Evolutionary conservation across 345 rosid genomes (phyloP).

Genomic region (Carallia pectinifolia): DNA sequence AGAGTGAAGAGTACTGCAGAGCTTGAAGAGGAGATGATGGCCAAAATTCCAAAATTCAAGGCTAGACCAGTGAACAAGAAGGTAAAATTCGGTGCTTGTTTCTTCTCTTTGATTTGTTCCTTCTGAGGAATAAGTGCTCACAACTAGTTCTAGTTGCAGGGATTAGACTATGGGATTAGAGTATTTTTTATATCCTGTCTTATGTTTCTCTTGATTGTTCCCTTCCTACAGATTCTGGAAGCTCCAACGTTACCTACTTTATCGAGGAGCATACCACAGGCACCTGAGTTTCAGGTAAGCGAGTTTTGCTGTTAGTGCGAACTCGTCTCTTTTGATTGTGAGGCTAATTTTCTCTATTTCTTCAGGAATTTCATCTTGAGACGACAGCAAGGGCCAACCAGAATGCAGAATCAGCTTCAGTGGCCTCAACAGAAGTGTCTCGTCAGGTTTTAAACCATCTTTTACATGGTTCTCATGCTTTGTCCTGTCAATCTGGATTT

Average conservation of each 20-base stretch:
- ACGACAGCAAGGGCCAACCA: constrained; percentile 79
- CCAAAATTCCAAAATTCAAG: constrained; percentile 93
- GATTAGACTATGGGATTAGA: background rate
- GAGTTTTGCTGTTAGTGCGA: background rate
- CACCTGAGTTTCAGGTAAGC: constrained; percentile 81
- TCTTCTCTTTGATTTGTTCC: background rate
- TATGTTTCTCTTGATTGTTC: background rate
- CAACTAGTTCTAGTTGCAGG: background rate
- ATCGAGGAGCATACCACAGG: constrained; percentile 73
- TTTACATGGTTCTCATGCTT: background rate
- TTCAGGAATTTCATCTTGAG: constrained; percentile 86
- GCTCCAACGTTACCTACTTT: constrained; percentile 59
- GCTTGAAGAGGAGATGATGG: constrained; percentile 98
- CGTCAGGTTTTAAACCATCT: constrained; percentile 49
- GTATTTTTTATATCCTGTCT: background rate
- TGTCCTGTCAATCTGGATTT: background rate
- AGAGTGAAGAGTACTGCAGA: constrained; percentile 85
- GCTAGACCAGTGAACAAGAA: constrained; percentile 96
- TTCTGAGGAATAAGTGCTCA: background rate
- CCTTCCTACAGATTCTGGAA: constrained; percentile 58
- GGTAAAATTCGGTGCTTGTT: constrained; percentile 39
- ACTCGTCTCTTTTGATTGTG: background rate
- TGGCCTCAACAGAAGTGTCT: constrained; percentile 69
- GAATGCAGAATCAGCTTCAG: constrained; percentile 75
- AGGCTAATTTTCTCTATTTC: constrained; percentile 2